Evolutionary conservation across 2,329 filamentous ascomycete species (phyloP).

Genomic region (Septoria linicola): DNA sequence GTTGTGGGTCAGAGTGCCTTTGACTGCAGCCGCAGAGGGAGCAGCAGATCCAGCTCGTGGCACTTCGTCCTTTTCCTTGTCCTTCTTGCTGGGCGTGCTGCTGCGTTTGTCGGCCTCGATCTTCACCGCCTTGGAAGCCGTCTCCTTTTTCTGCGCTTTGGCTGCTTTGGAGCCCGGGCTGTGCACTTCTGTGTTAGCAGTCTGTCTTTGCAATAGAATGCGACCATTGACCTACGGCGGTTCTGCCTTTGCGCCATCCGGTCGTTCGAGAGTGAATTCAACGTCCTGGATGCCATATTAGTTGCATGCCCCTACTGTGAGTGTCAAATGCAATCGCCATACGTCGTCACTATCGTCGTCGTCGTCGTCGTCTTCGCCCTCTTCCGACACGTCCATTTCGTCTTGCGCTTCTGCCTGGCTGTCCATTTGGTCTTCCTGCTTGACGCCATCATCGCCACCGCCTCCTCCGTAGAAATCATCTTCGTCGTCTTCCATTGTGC

Average conservation of each 20-base stretch:
- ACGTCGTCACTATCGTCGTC: slow-evolving; percentile 43
- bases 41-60: slow-evolving; percentile 20
- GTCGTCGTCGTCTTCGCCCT: slow-evolving; percentile 43
- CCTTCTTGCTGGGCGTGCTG: slow-evolving; percentile 21
- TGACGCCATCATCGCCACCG: slow-evolving; percentile 22
- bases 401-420: slow-evolving; percentile 28
- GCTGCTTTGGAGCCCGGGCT: slow-evolving; percentile 24
- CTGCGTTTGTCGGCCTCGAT: slow-evolving; percentile 17
- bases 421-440: slow-evolving; percentile 32
- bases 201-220: background rate
- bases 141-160: slow-evolving; percentile 21
- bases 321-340: slow-evolving; percentile 12
- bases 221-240: slow-evolving; percentile 23
- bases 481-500: slow-evolving; percentile 52
- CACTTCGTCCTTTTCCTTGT: slow-evolving; percentile 13
- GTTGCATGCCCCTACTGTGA: slow-evolving; percentile 6
- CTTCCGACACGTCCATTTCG: slow-evolving; percentile 47
- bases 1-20: slow-evolving; percentile 46
- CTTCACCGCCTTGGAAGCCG: slow-evolving; percentile 14
- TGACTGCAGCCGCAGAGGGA: slow-evolving; percentile 34
- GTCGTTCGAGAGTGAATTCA: slow-evolving; percentile 54
- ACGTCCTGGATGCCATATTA: slow-evolving; percentile 44
- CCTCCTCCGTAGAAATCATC: slow-evolving; percentile 50
- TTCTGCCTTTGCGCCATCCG: slow-evolving; percentile 38
- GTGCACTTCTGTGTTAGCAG: background rate